Conservation (phyloP, 129 eudicot genomes). For the Saussurea involucrata region DNA sequence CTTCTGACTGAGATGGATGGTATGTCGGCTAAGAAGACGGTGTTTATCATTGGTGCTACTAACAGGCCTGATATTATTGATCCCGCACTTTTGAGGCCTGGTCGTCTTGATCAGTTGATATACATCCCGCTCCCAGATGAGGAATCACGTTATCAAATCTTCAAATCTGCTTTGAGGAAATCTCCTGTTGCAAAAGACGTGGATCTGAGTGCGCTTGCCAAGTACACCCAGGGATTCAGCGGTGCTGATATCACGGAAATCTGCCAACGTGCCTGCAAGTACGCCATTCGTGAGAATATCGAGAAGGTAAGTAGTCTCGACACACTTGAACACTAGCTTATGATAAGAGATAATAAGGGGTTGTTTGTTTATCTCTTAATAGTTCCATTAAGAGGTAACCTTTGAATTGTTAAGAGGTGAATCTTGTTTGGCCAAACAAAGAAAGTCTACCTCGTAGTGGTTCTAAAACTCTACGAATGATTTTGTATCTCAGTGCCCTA, state of each 20-base stretch:
- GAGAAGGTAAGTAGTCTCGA: conserved; percentile 43
- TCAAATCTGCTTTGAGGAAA: conserved; percentile 85
- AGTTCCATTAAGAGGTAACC: too few species aligned
- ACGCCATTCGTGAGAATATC: conserved; percentile 61
- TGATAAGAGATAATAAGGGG: too few species aligned
- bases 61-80: conserved; percentile 96
- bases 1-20: conserved; percentile 98
- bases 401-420: too few species aligned
- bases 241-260: conserved; percentile 98
- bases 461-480: too few species aligned
- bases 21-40: conserved; percentile 93
- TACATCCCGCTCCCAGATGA: conserved; percentile 97
- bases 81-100: conserved; percentile 93
- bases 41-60: conserved; percentile 93
- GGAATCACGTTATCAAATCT: conserved; percentile 76
- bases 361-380: too few species aligned
- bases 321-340: neutral
- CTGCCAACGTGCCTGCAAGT: conserved; percentile 73
- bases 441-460: too few species aligned
- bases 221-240: conserved; percentile 94
- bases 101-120: conserved; percentile 92
- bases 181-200: conserved; percentile 88
- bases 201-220: conserved; percentile 81
- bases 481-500: too few species aligned
- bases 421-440: too few species aligned